A percentile compares a stretch with the other conserved stretches of the same genome.
Conservation (phyloP, 2,329 filamentous ascomycete genomes). For the Pseudogymnoascus sp. region DNA sequence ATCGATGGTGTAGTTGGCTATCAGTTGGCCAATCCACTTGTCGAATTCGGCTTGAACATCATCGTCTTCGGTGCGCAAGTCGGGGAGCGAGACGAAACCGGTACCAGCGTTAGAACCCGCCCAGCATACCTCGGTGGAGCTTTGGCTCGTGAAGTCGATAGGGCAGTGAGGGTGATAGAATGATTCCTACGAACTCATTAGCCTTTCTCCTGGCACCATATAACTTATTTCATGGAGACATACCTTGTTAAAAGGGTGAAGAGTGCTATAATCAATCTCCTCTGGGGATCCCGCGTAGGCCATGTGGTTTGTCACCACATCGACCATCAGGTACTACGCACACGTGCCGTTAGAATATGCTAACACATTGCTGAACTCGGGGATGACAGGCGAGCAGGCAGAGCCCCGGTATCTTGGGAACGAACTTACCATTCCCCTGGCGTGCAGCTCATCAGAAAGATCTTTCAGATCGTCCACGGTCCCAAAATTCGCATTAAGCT, state of each 20-base stretch:
- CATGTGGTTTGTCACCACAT: conserved; percentile 52
- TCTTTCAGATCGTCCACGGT: conserved; percentile 50
- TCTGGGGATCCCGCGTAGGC: conserved; percentile 41
- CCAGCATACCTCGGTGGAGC: conserved; percentile 38
- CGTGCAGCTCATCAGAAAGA: conserved; percentile 48
- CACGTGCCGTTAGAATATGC: background rate
- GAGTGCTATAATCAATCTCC: conserved; percentile 45
- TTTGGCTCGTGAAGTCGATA: conserved; percentile 47
- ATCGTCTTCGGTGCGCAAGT: conserved; percentile 38
- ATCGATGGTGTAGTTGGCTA: conserved; percentile 39
- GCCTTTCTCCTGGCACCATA: background rate
- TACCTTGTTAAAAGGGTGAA: conserved; percentile 46
- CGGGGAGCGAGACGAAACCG: conserved; percentile 35
- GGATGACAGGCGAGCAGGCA: background rate
- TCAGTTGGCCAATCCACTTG: conserved; percentile 34
- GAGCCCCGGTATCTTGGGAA: background rate
- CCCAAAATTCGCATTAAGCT: conserved; percentile 52
- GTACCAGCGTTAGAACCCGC: conserved; percentile 36
- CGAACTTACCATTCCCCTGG: conserved; percentile 41
- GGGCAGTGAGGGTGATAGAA: conserved; percentile 55
- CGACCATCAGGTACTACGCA: conserved; percentile 50
- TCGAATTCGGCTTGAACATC: conserved; percentile 33
- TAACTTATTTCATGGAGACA: background rate
- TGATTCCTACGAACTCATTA: conserved; percentile 34
- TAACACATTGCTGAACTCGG: background rate